These are phyloP conservation scores for Cercophora sp. DNA, from an alignment of 495 filamentous ascomycete genomes.

Conservation along the genomic window DNA sequence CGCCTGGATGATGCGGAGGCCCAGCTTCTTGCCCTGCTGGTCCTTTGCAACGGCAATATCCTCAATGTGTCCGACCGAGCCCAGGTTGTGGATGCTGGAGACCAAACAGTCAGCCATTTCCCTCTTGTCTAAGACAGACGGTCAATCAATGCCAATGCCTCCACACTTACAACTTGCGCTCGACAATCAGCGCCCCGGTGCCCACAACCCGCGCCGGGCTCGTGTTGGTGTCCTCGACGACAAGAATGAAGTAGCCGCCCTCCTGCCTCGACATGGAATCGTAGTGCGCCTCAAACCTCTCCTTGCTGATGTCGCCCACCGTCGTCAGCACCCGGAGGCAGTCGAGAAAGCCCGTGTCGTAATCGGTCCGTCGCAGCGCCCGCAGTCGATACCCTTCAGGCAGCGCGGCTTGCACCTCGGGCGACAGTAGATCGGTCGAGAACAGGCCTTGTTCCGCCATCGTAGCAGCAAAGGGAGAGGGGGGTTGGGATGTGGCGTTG, in stretches of 20 bases:
- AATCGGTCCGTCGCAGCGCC: conserved; percentile 74
- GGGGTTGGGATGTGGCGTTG: no score
- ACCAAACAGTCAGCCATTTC: neutral
- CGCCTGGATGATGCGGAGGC: conserved; percentile 87
- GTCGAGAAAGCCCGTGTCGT: conserved; percentile 75
- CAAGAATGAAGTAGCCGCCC: conserved; percentile 80
- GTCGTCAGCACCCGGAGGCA: conserved; percentile 87
- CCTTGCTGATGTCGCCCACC: conserved; percentile 80
- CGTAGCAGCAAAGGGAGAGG: no score
- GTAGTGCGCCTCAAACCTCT: conserved; percentile 72
- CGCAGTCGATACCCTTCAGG: conserved; percentile 81
- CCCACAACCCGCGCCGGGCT: conserved; percentile 63
- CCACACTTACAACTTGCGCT: conserved; percentile 70
- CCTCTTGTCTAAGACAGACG: no score
- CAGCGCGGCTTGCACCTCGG: conserved; percentile 62
- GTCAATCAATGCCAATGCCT: no score
- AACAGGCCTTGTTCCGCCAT: conserved; percentile 64
- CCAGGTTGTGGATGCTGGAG: conserved; percentile 65
- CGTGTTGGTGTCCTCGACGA: conserved; percentile 65
- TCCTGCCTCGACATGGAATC: conserved; percentile 76
- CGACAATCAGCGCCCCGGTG: conserved; percentile 80
- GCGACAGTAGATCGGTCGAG: conserved; percentile 70
- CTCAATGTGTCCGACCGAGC: conserved; percentile 91
- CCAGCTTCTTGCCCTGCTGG: conserved; percentile 95
- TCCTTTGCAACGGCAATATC: conserved; percentile 93